Base-by-base conservation (phyloP, 1,284 basidiomycete genomes). In the Cryptococcus depauperatus region DNA sequence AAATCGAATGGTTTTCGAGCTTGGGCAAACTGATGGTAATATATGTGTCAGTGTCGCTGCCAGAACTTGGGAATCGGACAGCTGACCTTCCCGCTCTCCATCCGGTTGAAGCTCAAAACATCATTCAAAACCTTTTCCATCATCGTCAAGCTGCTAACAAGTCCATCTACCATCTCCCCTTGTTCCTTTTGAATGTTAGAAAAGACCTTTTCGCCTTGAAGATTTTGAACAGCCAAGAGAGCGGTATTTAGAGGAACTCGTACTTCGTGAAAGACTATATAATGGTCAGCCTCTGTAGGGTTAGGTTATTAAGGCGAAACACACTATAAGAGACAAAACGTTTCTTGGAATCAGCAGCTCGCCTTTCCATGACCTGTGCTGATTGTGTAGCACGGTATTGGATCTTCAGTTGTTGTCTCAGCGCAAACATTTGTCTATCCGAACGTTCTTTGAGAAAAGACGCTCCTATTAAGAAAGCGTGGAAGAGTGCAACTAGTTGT, bases 171-270 rank as follows among this genome's bases (percentile, higher is more conserved):
- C 68, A 71, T 66, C 51, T 65, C 64, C 3, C 48, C 43, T 44
- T 69, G 62, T 41, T 70, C 66, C 16, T 53, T 48, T 19, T 53
- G 52, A 13, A 65, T 34, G 7, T 55, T 48, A n/a, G 56, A 52
- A 50, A 70, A 72, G 2, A 69, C 62, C 25, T 62, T 54, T 47
- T 71, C 79, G 1, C 84, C 85, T 50, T 84, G 82, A 76, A 92
- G 82, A 61, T 93, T 92, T 70, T 92, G 89, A 8, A 90, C 82
- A 0, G 88, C 88, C 27, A 92, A 74, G 11, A 90, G 71, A 1
- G 88, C 89, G 27, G 87, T 91, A 62, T 93, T 92, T 51, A 93
- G 74, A 16, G 90, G 89, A 37, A 93, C 89, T 54, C 89, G 81
- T 62, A 89, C 87, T 74, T 87, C 66, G 50, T 69, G 67, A 44